Base-by-base conservation (phyloP, 306 rosid genomes). In the Senna tora region DNA sequence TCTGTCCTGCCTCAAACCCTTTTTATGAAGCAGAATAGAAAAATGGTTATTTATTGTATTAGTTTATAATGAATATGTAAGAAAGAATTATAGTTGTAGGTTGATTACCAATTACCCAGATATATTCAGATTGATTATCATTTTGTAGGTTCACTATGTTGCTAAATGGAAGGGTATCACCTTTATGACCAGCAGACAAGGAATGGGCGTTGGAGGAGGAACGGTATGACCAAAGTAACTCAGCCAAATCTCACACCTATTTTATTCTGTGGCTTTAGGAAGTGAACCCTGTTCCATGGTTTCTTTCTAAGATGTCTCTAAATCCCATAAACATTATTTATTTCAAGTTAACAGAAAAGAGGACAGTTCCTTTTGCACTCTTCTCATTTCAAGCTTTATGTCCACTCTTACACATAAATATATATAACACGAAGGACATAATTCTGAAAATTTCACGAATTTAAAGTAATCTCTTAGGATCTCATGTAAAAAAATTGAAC, bases 181-280 rank as follows among this genome's bases (percentile, higher is more conserved):
- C 53, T 93, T 89, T 71, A 91, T 93, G 97, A 93, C 98, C 25
- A 90, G 97, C 71, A 89, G 98, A 86, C 98, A 93, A 82, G 98
- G 98, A 79, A 75, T 93, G 69, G 98, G 98, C 7, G 96, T 93
- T 32, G 97, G 96, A 46, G 97, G 98, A 83, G 98, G 98, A 86
- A 91, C 97, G 88, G 97, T 93, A 87, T 75, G 83, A 69, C 58
- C 74, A 67, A 34, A 55, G 30, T 60, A 74, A 81, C 75, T 43
- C 65, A 6, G 13, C 47, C 16, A 49, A 58, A 43, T 59, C 58
- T 47, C 19, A 43, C 12, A 19, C 41, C 42, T 41, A 4, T 25
- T 75, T 25, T 50, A 33, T 41, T 43, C 16, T 77, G 1, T 77
- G 33, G 42, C 43, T 30, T 53, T 11, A 61, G 22, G 22, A 67